Evolutionary conservation across 805 yeast genomes (phyloP).

Genomic region (Nakazawaea sp.): DNA sequence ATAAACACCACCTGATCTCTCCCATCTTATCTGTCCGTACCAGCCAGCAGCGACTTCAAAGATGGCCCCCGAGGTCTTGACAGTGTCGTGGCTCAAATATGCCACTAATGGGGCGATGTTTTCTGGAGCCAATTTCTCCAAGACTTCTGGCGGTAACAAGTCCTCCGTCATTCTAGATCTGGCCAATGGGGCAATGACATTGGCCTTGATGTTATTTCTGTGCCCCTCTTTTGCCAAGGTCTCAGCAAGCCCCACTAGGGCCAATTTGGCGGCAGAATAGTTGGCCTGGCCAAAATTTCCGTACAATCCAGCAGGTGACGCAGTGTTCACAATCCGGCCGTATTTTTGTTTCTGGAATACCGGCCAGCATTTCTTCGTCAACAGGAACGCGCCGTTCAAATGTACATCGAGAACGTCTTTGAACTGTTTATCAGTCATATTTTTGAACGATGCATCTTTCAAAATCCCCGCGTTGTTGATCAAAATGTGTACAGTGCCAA

Average conservation of each 20-base stretch:
- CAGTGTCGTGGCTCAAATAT: constrained; percentile 62
- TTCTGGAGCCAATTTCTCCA: constrained; percentile 77
- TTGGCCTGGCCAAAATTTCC: constrained; percentile 97
- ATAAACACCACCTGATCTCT: constrained; percentile 79
- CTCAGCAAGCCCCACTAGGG: constrained; percentile 85
- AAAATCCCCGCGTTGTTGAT: constrained; percentile 94
- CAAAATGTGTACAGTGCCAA: constrained; percentile 83
- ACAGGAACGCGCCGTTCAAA: constrained; percentile 80
- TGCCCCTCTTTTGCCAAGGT: constrained; percentile 93
- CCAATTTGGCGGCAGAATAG: constrained; percentile 90
- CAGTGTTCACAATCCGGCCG: constrained; percentile 89
- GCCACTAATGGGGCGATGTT: constrained; percentile 90
- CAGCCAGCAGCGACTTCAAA: constrained; percentile 95
- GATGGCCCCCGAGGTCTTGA: constrained; percentile 62
- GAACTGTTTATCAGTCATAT: constrained; percentile 79
- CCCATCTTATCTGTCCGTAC: constrained; percentile 90
- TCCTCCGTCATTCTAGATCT: constrained; percentile 95
- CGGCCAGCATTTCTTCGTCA: constrained; percentile 90
- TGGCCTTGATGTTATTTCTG: constrained; percentile 74
- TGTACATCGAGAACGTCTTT: constrained; percentile 79
- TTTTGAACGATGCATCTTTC: constrained; percentile 80
- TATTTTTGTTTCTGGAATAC: constrained; percentile 74
- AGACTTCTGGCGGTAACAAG: constrained; percentile 76
- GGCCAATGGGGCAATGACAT: constrained; percentile 91
- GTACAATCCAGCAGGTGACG: constrained; percentile 94